Evolutionary conservation across 495 filamentous ascomycete genomes (phyloP).

Genomic region (Neurospora sp.): DNA sequence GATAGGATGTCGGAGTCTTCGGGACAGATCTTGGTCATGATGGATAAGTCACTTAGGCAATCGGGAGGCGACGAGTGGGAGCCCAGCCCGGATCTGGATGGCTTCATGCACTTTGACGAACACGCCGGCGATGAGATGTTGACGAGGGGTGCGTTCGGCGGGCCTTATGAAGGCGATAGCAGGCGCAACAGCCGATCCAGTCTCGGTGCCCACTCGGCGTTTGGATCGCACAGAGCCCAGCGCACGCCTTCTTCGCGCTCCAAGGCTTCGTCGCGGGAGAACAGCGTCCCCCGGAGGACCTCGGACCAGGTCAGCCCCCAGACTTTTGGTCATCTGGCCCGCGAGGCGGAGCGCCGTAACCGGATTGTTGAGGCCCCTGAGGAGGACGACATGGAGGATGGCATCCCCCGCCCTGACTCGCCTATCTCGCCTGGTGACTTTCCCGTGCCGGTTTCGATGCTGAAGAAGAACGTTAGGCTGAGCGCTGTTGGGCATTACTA

Average conservation of each 20-base stretch:
- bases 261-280: conserved; percentile 3
- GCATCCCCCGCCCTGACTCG: conserved; percentile 25
- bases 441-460: conserved; percentile 21
- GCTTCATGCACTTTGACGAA: conserved; percentile 26
- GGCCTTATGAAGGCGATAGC: neutral
- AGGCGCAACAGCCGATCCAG: conserved; percentile 8
- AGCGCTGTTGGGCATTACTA: conserved; percentile 32
- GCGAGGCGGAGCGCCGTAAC: conserved; percentile 7
- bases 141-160: neutral
- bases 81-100: conserved; percentile 29
- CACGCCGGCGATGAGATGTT: conserved; percentile 16
- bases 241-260: neutral
- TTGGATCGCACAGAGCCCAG: conserved; percentile 1
- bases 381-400: conserved; percentile 10
- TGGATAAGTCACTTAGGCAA: conserved; percentile 9
- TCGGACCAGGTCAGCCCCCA: conserved; percentile 8
- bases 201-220: conserved; percentile 4
- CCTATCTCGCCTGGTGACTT: conserved; percentile 25
- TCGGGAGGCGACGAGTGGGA: conserved; percentile 21
- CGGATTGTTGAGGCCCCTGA: conserved; percentile 16
- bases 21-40: conserved; percentile 21
- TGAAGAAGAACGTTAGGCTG: conserved; percentile 34
- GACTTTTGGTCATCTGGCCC: neutral
- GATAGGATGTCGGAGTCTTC: neutral
- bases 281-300: neutral